phyloP scores from a whole-genome alignment of 768 basidiomycete genomes.

The Neoboletus magnificus region DNA sequence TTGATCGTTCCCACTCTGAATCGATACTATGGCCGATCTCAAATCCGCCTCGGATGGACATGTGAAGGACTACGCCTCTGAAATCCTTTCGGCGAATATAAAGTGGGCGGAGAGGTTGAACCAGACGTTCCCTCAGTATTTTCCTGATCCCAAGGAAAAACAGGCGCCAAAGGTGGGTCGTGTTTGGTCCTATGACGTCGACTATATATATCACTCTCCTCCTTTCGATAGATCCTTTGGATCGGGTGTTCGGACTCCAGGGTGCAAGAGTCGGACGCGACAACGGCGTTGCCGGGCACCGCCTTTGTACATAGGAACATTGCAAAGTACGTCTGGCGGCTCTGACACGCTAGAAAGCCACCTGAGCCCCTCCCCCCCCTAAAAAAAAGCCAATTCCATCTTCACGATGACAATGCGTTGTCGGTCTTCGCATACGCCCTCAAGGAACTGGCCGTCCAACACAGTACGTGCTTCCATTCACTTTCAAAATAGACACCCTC shows the following conservation, averaged over 20 bases:
- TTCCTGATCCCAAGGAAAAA: constrained; percentile 4
- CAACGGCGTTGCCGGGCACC: constrained; percentile 67
- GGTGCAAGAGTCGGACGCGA: constrained; percentile 76
- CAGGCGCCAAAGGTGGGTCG: constrained; percentile 21
- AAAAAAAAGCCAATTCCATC: constrained; percentile 61
- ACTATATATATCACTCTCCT: background rate
- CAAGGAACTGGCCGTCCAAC: constrained; percentile 59
- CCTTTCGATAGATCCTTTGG: constrained; percentile 61
- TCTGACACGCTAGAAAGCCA: background rate
- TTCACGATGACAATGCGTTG: constrained; percentile 63
- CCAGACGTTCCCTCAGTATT: constrained; percentile 22
- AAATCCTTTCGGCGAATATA: background rate
- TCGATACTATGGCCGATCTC: background rate
- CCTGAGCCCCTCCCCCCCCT: background rate
- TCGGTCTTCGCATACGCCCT: constrained; percentile 76
- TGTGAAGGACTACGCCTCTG: background rate
- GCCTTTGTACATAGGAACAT: constrained; percentile 86
- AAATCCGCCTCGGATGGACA: background rate
- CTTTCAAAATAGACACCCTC: background rate
- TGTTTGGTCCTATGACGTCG: background rate
- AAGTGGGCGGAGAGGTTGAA: constrained; percentile 22
- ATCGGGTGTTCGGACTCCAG: constrained; percentile 84
- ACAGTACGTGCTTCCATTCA: constrained; percentile 51
- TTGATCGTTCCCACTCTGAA: background rate
- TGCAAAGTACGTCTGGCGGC: constrained; percentile 54